Evolutionary conservation across 2,329 filamentous ascomycete species (phyloP).

Genomic region (Fusarium cicatricum): DNA sequence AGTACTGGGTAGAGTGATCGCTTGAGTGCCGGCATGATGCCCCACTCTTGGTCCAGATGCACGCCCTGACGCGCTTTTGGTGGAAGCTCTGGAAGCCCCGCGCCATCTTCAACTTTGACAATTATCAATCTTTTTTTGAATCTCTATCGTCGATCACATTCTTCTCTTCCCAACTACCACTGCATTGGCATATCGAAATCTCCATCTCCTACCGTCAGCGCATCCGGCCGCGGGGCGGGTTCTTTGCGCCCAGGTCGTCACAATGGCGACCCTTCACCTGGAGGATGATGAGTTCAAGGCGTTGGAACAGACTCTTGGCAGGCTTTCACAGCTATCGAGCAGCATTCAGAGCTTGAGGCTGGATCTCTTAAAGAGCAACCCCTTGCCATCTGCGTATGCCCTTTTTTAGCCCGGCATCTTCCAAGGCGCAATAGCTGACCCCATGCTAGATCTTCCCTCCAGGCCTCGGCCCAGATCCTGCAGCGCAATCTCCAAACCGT

Average conservation of each 20-base stretch:
- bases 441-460: constrained; percentile 68
- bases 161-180: background rate
- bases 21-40: too few species aligned
- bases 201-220: too few species aligned
- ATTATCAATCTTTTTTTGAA: too few species aligned
- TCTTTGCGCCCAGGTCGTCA: background rate
- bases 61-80: constrained; percentile 23
- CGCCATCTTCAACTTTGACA: background rate
- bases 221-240: too few species aligned
- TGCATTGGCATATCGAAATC: too few species aligned
- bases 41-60: background rate
- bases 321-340: constrained; percentile 72
- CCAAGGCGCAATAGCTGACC: constrained; percentile 13
- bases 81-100: constrained; percentile 25
- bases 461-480: constrained; percentile 76
- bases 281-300: constrained; percentile 69
- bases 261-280: constrained; percentile 58
- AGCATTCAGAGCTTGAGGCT: constrained; percentile 71
- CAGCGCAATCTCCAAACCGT: constrained; percentile 74
- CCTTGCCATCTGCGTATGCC: constrained; percentile 71
- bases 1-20: too few species aligned
- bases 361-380: constrained; percentile 68
- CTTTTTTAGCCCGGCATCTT: background rate
- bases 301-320: constrained; percentile 74
- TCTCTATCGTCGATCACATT: background rate